Evolutionary conservation across 306 rosid genomes (phyloP), one percentile per base, ranked within the genome.

Genomic region (Ormosia semicastrata): DNA sequence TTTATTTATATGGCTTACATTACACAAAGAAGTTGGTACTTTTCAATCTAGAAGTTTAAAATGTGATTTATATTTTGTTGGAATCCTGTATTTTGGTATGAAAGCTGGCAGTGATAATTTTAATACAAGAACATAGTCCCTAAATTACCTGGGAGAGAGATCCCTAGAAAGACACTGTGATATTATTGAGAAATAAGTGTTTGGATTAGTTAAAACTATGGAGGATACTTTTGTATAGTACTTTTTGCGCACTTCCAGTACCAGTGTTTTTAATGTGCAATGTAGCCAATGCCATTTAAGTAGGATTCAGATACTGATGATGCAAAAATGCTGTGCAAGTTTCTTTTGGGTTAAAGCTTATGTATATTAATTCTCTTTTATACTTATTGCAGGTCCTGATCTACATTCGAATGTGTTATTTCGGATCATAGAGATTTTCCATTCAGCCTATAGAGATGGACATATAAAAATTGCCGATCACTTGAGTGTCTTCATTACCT

Each of bases 401-500:
- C 81, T 93, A 81, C 94, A 92, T n/a, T 88, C 91, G 3, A 18
- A 29, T 43, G 65, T 71, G 53, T 71, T 91, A 76, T 86, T 87
- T 73, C 89, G 92, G 37, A 83, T 70, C 14, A 62, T 93, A 11
- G 97, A 93, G 85, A 80, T 92, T 83, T 88, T 95, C 71, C 83
- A 93, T 83, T 90, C 91, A 18, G 85, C 93, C 58, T 93, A 89
- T 81, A 81, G 71, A 69, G 88, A 75, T 30, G 96, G 97, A 53
- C 87, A 75, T 43, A 80, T 93, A 39, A 80, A 78, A 77, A 81
- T 92, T 65, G 88, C 88, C 1, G 92, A 91, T 87, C 84, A 82
- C 82, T 73, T 93, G 79, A 92, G 93, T 82, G 86, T 92, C 87
- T 84, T 82, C 85, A 75, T 89, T 79, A 93, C 96, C 32, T 86